These are phyloP conservation scores for Alliaria petiolata DNA, from an alignment of 345 rosid genomes.

Conservation along the genomic window DNA sequence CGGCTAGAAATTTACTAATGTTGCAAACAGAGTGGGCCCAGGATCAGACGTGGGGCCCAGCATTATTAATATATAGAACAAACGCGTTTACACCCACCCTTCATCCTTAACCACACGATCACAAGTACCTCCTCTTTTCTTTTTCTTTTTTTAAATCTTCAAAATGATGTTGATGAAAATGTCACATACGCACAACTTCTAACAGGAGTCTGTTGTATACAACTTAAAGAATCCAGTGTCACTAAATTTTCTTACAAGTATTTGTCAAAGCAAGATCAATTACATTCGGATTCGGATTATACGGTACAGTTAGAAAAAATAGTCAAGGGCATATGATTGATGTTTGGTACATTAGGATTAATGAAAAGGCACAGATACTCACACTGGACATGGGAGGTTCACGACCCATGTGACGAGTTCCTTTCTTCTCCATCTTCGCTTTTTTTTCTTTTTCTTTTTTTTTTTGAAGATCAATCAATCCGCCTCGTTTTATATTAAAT, in stretches of 20 bases:
- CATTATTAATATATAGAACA: constrained; percentile 11
- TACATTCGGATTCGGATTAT: neutral
- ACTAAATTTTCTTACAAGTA: neutral
- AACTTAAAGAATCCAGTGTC: neutral
- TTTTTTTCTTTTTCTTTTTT: neutral
- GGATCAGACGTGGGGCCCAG: constrained; percentile 24
- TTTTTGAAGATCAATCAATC: neutral
- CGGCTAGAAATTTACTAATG: neutral
- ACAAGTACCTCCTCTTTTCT: neutral
- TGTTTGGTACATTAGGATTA: neutral
- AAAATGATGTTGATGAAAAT: no score
- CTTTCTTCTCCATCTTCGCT: constrained; percentile 14
- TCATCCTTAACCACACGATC: constrained; percentile 33
- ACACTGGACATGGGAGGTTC: constrained; percentile 16
- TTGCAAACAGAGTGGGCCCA: neutral
- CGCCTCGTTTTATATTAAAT: neutral
- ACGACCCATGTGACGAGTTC: constrained; percentile 19
- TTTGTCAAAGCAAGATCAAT: neutral
- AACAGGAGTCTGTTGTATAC: no score
- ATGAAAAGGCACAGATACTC: constrained; percentile 25
- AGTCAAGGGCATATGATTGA: neutral
- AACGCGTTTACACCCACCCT: constrained; percentile 15
- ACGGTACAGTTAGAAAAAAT: neutral
- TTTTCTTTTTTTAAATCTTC: neutral
- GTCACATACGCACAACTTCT: no score